Conservation (phyloP, 495 filamentous ascomycete species). For the Aspergillus sparsus region DNA sequence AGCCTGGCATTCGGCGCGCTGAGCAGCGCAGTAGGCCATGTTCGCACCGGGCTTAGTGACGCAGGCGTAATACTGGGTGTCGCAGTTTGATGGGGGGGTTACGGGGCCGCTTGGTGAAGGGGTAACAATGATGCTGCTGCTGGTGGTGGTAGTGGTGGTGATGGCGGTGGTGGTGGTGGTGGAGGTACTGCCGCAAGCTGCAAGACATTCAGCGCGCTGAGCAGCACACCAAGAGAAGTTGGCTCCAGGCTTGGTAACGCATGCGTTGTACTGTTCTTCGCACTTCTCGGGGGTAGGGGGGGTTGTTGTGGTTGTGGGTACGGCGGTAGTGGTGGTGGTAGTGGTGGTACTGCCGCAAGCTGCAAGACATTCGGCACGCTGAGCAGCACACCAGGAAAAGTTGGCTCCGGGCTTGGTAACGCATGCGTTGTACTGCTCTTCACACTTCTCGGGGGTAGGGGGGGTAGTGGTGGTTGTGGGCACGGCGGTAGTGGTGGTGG, state of each 20-base stretch:
- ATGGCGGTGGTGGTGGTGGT: background rate
- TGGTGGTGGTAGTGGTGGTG: too few relatives aligned
- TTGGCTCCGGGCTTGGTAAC: background rate
- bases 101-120: too few relatives aligned
- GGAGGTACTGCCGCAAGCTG: background rate
- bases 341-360: background rate
- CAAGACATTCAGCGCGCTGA: background rate
- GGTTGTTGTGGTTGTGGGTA: background rate
- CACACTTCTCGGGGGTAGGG: background rate
- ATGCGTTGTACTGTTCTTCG: background rate
- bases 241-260: background rate
- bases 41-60: background rate
- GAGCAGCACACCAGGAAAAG: background rate
- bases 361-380: background rate
- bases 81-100: background rate
- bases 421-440: background rate
- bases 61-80: background rate
- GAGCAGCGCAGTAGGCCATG: background rate
- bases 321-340: background rate
- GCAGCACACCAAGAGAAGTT: background rate
- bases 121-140: background rate
- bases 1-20: background rate
- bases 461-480: background rate
- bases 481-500: background rate
- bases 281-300: background rate